Base-by-base conservation (phyloP, 305 asterid species). In the Solanum aculeatissimum region DNA sequence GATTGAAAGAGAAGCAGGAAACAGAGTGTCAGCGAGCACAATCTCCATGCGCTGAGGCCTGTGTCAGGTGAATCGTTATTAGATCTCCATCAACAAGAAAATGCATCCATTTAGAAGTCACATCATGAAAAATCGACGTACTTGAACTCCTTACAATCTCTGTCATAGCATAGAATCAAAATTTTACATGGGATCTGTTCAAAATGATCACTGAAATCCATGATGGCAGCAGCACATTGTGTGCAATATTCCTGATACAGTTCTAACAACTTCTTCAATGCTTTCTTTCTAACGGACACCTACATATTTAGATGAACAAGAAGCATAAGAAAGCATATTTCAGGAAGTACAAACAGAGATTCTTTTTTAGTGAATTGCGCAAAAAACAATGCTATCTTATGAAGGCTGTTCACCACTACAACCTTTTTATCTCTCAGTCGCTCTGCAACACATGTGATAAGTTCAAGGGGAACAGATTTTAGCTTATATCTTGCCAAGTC, bases 381-480 rank as follows among this genome's bases (percentile, higher is more conserved):
- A 49, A 49, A 77, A 49, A 29, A 18, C 65, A 84, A 81, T 83
- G n/a, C 38, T 62, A 45, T 81, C 83, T 78, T 72, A 81, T 47
- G 75, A 84, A 81, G 81, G 74, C 82, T 83, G 79, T 83, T 79
- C 71, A 84, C 79, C 81, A 81, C 81, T 55, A 43, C 69, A 81
- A 96, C 99, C 98, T 96, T 94, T 94, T 94, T 96, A 88, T 96
- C 99, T 86, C 98, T 93, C 71, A 96, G 93, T 85, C 99, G 92
- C 86, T 93, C 94, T 19, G 91, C 90, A 81, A 93, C 96, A 83
- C 65, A 90, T 89, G 91, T 75, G 84, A 96, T 88, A 84, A 93
- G 90, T 86, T 92, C 92, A 75, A 89, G 68, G 62, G 94, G 91
- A 70, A 86, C 78, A 9, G 88, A 86, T 72, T 87, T 90, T 54